Evolutionary conservation across 1,284 basidiomycete species (phyloP).

Genomic region (Boletus mariae): DNA sequence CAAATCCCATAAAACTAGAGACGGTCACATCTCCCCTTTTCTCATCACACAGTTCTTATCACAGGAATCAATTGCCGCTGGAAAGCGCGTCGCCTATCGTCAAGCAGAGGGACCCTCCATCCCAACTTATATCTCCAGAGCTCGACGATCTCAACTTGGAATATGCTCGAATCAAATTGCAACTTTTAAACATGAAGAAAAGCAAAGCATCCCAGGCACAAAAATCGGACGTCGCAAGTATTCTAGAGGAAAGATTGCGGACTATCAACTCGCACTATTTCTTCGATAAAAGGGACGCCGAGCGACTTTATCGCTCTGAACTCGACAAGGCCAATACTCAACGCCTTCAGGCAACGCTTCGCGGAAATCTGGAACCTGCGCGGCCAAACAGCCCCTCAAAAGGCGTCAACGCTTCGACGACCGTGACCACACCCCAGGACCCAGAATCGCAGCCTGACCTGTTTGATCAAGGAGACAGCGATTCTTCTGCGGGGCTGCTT

Average conservation of each 20-base stretch:
- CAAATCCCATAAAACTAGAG: slow-evolving; percentile 27
- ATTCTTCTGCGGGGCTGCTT: slow-evolving; percentile 65
- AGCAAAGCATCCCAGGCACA: slow-evolving; percentile 2
- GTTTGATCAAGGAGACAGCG: slow-evolving; percentile 48
- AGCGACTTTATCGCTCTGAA: slow-evolving; percentile 54
- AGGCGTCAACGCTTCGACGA: slow-evolving; percentile 1
- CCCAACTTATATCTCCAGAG: slow-evolving; percentile 34
- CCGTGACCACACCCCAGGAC: neutral
- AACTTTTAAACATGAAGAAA: slow-evolving; percentile 43
- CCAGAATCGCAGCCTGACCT: slow-evolving; percentile 35
- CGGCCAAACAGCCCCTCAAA: slow-evolving; percentile 1
- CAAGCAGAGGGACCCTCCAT: slow-evolving; percentile 16
- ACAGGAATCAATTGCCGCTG: slow-evolving; percentile 14
- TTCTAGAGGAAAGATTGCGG: slow-evolving; percentile 52
- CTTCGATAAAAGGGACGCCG: slow-evolving; percentile 70
- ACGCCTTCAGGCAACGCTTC: slow-evolving; percentile 54
- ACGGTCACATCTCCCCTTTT: slow-evolving; percentile 40
- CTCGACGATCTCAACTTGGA: slow-evolving; percentile 57
- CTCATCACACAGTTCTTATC: slow-evolving; percentile 23
- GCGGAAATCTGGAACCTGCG: slow-evolving; percentile 29
- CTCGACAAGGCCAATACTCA: slow-evolving; percentile 51
- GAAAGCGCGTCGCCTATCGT: slow-evolving; percentile 13
- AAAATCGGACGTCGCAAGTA: slow-evolving; percentile 2
- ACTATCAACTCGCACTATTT: slow-evolving; percentile 67
- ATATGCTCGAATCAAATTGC: slow-evolving; percentile 60